Percentiles rank a stretch among this genome's conserved stretches.
These are phyloP conservation scores for Evansstolkia leycettana DNA, from an alignment of 495 filamentous ascomycete species.

Conservation along the genomic window DNA sequence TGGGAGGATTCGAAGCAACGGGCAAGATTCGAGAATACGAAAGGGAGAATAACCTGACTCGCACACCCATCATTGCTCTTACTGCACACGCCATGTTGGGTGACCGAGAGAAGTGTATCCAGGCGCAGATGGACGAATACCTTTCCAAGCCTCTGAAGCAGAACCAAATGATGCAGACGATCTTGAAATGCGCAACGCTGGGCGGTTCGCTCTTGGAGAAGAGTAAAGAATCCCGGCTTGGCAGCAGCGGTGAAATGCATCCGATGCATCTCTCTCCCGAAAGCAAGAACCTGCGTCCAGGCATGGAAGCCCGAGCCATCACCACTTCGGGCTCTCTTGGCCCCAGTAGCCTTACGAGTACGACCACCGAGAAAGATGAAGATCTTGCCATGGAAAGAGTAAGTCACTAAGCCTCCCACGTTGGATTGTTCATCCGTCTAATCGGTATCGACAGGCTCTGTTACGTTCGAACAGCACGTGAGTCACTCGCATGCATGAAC, in stretches of 20 bases:
- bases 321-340: constrained; percentile 49
- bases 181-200: constrained; percentile 87
- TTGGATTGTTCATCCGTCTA: neutral
- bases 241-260: constrained; percentile 41
- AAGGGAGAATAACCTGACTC: constrained; percentile 54
- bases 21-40: constrained; percentile 95
- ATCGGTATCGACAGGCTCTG: neutral
- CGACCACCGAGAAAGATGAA: constrained; percentile 29
- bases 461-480: constrained; percentile 3
- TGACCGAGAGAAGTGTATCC: constrained; percentile 95
- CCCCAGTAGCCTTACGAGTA: constrained; percentile 41
- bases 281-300: constrained; percentile 27
- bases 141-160: constrained; percentile 96
- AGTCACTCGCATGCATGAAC: neutral
- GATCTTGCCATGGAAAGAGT: constrained; percentile 64
- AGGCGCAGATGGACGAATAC: constrained; percentile 99
- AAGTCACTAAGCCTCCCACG: constrained; percentile 20
- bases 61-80: constrained; percentile 92
- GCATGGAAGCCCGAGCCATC: constrained; percentile 42
- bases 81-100: constrained; percentile 99
- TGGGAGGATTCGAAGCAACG: constrained; percentile 98
- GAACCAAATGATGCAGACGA: constrained; percentile 97
- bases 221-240: constrained; percentile 45
- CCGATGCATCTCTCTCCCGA: constrained; percentile 17
- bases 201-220: constrained; percentile 78